Conservation (phyloP, 2,329 filamentous ascomycete species). For the Eurotiales sp. region DNA sequence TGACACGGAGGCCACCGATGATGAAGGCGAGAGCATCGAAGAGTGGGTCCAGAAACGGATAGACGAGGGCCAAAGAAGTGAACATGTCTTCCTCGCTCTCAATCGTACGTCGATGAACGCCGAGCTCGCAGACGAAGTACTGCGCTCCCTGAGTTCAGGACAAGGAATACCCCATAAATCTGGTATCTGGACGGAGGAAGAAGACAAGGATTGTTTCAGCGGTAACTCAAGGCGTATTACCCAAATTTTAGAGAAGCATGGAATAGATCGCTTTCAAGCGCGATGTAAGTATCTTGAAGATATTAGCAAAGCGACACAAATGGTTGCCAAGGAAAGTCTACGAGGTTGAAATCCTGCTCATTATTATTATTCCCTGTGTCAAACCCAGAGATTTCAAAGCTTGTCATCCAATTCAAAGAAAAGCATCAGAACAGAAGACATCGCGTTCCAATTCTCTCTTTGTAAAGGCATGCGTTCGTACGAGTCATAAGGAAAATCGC, state of each 20-base stretch:
- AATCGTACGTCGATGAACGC: slow-evolving; percentile 40
- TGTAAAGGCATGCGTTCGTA: background rate
- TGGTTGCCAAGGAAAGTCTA: background rate
- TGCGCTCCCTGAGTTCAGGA: slow-evolving; percentile 28
- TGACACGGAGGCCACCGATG: slow-evolving; percentile 6
- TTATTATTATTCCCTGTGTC: background rate
- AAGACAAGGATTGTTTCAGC: slow-evolving; percentile 38
- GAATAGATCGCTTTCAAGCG: slow-evolving; percentile 29
- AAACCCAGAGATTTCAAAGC: background rate
- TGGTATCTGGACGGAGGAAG: slow-evolving; percentile 47
- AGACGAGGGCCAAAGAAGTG: slow-evolving; percentile 26
- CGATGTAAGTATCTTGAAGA: slow-evolving; percentile 35
- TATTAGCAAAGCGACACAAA: background rate
- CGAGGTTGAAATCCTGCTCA: too few species aligned
- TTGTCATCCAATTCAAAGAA: background rate
- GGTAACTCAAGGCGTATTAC: slow-evolving; percentile 31
- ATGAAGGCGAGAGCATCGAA: slow-evolving; percentile 12
- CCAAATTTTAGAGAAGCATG: slow-evolving; percentile 43
- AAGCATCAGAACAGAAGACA: background rate
- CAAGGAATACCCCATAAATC: slow-evolving; percentile 38
- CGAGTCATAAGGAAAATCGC: slow-evolving; percentile 16
- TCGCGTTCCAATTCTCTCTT: background rate
- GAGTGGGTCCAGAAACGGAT: slow-evolving; percentile 38
- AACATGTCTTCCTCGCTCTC: slow-evolving; percentile 32
- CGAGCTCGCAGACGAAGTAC: slow-evolving; percentile 33